These are phyloP conservation scores for Hordeum marinum DNA, from an alignment of 176 grass and related monocot genomes.

Conservation along the genomic window DNA sequence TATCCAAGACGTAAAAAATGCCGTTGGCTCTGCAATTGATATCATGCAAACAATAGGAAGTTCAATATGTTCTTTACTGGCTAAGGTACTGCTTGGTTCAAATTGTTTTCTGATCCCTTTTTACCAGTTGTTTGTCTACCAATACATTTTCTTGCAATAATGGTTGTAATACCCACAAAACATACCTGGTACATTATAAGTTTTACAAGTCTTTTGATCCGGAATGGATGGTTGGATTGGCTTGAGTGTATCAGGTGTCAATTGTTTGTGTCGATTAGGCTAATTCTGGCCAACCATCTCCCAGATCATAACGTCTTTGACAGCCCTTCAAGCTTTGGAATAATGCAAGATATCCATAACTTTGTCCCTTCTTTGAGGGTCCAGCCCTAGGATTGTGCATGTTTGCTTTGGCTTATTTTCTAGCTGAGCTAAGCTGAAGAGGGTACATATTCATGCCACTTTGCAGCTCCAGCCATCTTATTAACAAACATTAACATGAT, in stretches of 20 bases:
- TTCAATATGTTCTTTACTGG: constrained; percentile 68
- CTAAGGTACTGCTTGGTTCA: constrained; percentile 50
- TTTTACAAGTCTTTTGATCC: neutral
- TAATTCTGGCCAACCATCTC: constrained; percentile 1
- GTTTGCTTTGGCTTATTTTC: neutral
- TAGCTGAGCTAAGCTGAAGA: neutral
- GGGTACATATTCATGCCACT: neutral
- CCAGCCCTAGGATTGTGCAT: neutral
- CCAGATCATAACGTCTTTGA: neutral
- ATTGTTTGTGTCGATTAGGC: neutral
- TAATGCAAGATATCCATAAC: neutral
- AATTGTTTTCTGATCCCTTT: constrained; percentile 16
- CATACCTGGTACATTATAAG: neutral
- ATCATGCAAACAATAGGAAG: constrained; percentile 88
- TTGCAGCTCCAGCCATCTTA: neutral
- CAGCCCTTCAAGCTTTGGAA: neutral
- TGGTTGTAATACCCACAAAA: neutral
- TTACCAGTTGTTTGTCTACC: constrained; percentile 9
- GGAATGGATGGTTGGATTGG: constrained; percentile 2
- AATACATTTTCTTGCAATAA: neutral
- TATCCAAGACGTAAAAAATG: constrained; percentile 86
- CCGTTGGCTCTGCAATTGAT: constrained; percentile 72
- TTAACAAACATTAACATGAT: neutral
- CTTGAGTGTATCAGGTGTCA: neutral
- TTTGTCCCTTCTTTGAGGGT: neutral